Base-by-base conservation (phyloP, 495 filamentous ascomycete genomes). In the Penicillium mononematosum region DNA sequence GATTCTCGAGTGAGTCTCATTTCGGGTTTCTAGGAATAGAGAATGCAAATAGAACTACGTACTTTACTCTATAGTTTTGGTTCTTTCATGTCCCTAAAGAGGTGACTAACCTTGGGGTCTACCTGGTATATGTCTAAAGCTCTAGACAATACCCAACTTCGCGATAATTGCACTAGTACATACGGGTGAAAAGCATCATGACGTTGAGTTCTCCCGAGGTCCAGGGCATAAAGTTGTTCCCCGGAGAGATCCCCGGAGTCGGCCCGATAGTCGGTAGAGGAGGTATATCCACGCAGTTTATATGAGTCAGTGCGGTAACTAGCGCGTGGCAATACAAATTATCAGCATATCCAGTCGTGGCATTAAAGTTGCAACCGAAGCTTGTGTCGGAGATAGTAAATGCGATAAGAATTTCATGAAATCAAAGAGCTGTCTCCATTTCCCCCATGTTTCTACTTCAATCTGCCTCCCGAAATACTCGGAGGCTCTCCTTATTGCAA, bases 391-490 rank as follows among this genome's bases (percentile, higher is more conserved):
- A 8, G 38, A 54, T 31, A 52, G 36, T n/a, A 39, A 39, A 42
- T 25, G 36, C 50, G 50, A 42, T 42, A 42, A 52, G 31, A 34
- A 49, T 8, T 25, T 22, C 19, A 9, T 20, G 25, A 16, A n/a
- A 42, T 41, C 36, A 42, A 10, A 25, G 1, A 12, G 17, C 16
- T 16, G 11, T 17, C 31, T 24, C 19, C 32, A 20, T 51, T 17
- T 2, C 3, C 50, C 44, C n/a, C 11, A 59, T 56, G 56, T 29
- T 27, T 53, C 19, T 25, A 27, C 39, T 55, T 1, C 14, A 17
- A 42, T n/a, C 10, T 31, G 9, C n/a, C 4, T 38, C 1, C 41
- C 53, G 24, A 38, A 49, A 22, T 41, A 39, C 43, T 53, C 58
- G 42, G 24, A 43, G 10, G 24, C 12, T 22, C 20, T 20, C 46